Evolutionary conservation across 2,329 filamentous ascomycete genomes (phyloP).

Genomic region (Sporothrix pseudoabietina): DNA sequence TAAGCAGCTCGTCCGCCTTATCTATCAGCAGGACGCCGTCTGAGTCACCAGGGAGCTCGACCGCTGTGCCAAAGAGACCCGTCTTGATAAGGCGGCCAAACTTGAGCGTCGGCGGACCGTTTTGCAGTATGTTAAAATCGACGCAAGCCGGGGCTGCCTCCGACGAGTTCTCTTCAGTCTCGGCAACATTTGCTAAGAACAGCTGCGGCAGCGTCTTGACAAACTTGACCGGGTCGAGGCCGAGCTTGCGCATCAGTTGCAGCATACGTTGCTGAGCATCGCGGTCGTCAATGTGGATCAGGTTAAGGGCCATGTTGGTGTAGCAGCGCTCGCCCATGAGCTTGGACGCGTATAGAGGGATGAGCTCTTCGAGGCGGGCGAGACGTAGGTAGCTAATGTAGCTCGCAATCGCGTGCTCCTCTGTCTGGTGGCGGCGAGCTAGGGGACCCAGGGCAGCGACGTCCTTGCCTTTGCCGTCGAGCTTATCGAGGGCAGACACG

Average conservation of each 20-base stretch:
- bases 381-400: slow-evolving; percentile 81
- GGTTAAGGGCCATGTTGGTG: slow-evolving; percentile 71
- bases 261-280: slow-evolving; percentile 69
- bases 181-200: slow-evolving; percentile 53
- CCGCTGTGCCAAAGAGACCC: slow-evolving; percentile 69
- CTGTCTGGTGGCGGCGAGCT: slow-evolving; percentile 47
- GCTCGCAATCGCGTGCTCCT: slow-evolving; percentile 75
- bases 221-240: slow-evolving; percentile 72
- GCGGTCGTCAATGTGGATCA: slow-evolving; percentile 70
- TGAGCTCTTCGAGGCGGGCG: slow-evolving; percentile 71
- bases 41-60: slow-evolving; percentile 52
- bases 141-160: slow-evolving; percentile 46
- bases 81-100: slow-evolving; percentile 66
- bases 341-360: slow-evolving; percentile 86
- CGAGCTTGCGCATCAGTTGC: slow-evolving; percentile 72
- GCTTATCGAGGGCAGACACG: slow-evolving; percentile 65
- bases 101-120: slow-evolving; percentile 54
- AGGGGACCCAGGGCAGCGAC: slow-evolving; percentile 45
- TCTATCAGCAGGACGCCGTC: slow-evolving; percentile 47
- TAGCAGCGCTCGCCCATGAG: slow-evolving; percentile 66
- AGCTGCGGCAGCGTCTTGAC: slow-evolving; percentile 67
- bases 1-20: slow-evolving; percentile 68
- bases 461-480: slow-evolving; percentile 36
- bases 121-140: slow-evolving; percentile 55
- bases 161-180: slow-evolving; percentile 36